Conservation (phyloP, 192 early-diverging fungal species). For the Rhizoclosmatium sp. region DNA sequence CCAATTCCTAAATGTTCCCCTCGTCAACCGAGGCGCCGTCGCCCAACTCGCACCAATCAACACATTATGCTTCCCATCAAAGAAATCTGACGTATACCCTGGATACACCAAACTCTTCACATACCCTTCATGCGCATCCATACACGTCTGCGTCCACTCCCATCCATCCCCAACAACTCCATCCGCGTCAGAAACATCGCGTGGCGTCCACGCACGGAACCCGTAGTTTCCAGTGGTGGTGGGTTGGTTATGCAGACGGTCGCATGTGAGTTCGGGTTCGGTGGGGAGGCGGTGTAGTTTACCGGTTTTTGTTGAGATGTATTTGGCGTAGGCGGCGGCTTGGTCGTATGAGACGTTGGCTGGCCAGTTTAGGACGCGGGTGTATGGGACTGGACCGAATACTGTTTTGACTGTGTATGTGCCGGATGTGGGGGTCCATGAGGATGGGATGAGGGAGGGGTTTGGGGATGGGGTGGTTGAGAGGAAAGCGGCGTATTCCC, state of each 20-base stretch:
- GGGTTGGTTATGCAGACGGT: slow-evolving; percentile 28
- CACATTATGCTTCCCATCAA: slow-evolving; percentile 85
- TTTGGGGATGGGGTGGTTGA: not conserved
- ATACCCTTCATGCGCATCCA: slow-evolving; percentile 69
- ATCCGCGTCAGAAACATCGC: slow-evolving; percentile 36
- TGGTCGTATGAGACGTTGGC: slow-evolving; percentile 73
- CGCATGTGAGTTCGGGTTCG: slow-evolving; percentile 70
- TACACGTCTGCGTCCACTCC: slow-evolving; percentile 83
- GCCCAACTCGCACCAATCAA: slow-evolving; percentile 88
- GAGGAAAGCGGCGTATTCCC: slow-evolving; percentile 74
- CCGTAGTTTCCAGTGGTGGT: slow-evolving; percentile 69
- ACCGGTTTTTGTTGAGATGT: slow-evolving; percentile 25
- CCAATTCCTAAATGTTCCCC: slow-evolving; percentile 88
- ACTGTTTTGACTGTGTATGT: slow-evolving; percentile 64
- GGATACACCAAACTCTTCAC: slow-evolving; percentile 75
- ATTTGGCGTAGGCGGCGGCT: slow-evolving; percentile 73
- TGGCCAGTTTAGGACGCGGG: slow-evolving; percentile 69
- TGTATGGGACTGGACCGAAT: slow-evolving; percentile 70
- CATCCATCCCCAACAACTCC: slow-evolving; percentile 66
- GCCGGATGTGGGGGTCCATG: slow-evolving; percentile 58
- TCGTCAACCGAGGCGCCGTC: slow-evolving; percentile 75
- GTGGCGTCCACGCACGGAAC: slow-evolving; percentile 73
- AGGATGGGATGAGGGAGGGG: slow-evolving; percentile 53
- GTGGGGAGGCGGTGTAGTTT: slow-evolving; percentile 66
- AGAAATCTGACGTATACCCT: slow-evolving; percentile 91